Conservation (phyloP, 345 rosid species). For the Hibiscus tridactylites region DNA sequence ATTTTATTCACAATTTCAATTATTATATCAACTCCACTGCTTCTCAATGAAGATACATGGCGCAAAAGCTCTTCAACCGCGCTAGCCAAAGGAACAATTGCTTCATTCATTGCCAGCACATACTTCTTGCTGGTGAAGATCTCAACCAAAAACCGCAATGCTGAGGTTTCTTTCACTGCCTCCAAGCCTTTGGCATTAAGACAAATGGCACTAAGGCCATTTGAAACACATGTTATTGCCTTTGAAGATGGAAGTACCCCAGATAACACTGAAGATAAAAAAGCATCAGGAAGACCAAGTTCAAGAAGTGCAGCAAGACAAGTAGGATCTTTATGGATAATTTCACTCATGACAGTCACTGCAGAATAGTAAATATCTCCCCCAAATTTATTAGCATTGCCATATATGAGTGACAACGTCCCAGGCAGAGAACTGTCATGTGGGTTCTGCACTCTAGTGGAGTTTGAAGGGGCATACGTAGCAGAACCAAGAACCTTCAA, state of each 20-base stretch:
- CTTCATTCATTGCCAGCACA: conserved; percentile 86
- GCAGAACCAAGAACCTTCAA: conserved; percentile 96
- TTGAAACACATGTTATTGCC: conserved; percentile 89
- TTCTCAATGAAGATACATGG: conserved; percentile 83
- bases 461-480: conserved; percentile 67
- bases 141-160: conserved; percentile 71
- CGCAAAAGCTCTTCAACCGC: conserved; percentile 98
- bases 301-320: conserved; percentile 72
- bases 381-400: conserved; percentile 74
- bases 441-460: conserved; percentile 54
- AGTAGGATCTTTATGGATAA: conserved; percentile 94
- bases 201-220: conserved; percentile 91
- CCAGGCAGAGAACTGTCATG: conserved; percentile 71
- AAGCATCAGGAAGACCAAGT: conserved; percentile 84
- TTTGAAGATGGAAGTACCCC: conserved; percentile 88
- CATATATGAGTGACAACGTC: conserved; percentile 67
- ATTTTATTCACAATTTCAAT: conserved; percentile 79
- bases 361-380: conserved; percentile 91
- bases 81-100: conserved; percentile 85
- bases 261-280: conserved; percentile 76
- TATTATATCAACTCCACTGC: conserved; percentile 78
- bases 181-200: conserved; percentile 89
- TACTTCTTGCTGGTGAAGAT: conserved; percentile 81
- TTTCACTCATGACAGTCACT: conserved; percentile 96
- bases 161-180: conserved; percentile 77